These are phyloP conservation scores for Lodderomyces elongisporus DNA, from an alignment of 1,139 yeast genomes.

Conservation along the genomic window DNA sequence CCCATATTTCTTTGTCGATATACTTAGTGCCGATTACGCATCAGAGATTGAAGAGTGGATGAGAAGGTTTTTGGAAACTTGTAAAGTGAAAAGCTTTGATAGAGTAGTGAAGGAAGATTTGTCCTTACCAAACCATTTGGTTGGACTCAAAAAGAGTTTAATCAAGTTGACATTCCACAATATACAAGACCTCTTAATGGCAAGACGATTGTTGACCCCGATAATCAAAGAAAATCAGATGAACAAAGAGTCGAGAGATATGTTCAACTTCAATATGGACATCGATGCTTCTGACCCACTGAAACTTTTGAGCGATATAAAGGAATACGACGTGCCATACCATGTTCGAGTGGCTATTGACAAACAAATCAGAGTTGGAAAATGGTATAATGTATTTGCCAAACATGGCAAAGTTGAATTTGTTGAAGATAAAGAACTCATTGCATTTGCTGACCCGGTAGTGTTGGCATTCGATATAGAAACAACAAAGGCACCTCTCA, in stretches of 20 bases:
- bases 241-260: conserved; percentile 62
- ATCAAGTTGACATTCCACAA: conserved; percentile 72
- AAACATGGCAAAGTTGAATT: conserved; percentile 52
- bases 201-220: conserved; percentile 66
- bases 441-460: conserved; percentile 97
- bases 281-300: conserved; percentile 47
- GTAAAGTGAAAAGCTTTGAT: conserved; percentile 49
- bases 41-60: conserved; percentile 80
- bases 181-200: conserved; percentile 66
- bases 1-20: conserved; percentile 81
- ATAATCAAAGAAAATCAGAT: conserved; percentile 64
- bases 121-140: conserved; percentile 74
- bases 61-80: conserved; percentile 59
- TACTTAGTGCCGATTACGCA: conserved; percentile 57
- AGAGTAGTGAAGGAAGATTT: conserved; percentile 73
- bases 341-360: conserved; percentile 95
- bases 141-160: conserved; percentile 66
- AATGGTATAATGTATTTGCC: conserved; percentile 86
- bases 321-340: conserved; percentile 95
- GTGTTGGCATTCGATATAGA: conserved; percentile 96
- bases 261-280: conserved; percentile 37
- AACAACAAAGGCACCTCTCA: conserved; percentile 93
- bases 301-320: conserved; percentile 67
- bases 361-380: conserved; percentile 79
- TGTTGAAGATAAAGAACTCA: conserved; percentile 63